Base-by-base conservation (phyloP, 148 eudicot genomes). In the Fagopyrum homotropicum region DNA sequence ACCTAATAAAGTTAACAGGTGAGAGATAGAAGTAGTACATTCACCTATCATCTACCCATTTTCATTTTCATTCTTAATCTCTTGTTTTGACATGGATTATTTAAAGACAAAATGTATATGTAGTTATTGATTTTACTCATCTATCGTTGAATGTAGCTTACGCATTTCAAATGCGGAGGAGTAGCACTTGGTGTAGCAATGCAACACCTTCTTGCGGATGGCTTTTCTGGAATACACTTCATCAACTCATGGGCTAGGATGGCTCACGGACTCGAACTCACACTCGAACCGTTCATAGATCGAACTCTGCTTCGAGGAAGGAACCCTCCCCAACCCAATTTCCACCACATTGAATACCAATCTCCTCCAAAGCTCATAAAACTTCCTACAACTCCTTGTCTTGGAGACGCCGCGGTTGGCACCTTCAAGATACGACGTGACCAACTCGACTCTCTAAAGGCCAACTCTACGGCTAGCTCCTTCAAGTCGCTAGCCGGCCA, bases 131-230 rank as follows among this genome's bases (percentile, higher is more conserved):
- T 47, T 9, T 10, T 11, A 52, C 26, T 22, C 26, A 22, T 22
- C 0, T 22, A 22, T 22, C 26, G 26, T 22, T 66, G 72, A 15
- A 29, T 69, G 5, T 77, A 80, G 46, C 15, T 83, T 9, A 83
- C 86, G 1, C 76, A 76, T 2, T 83, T 83, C 69, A 51, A 52
- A 2, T 83, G 86, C 44, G 86, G 86, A 9, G 79, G 83, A 15
- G 78, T 81, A 0, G 51, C 77, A 5, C 75, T 81, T 2, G 83
- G 86, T 2, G 3, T 81, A 0, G 76, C 49, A 8, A 3, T 22
- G 9, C 51, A 80, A 12, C 83, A 83, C 74, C 79, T 68, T 54
- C 55, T 73, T 1, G 69, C 47, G 0, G 83, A 83, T 69, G 83
- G 82, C 9, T 0, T 16, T 7, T 57, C 76, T 1, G 3, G 9